Evolutionary conservation across 768 basidiomycete species (phyloP).

Genomic region (Russula sp.): DNA sequence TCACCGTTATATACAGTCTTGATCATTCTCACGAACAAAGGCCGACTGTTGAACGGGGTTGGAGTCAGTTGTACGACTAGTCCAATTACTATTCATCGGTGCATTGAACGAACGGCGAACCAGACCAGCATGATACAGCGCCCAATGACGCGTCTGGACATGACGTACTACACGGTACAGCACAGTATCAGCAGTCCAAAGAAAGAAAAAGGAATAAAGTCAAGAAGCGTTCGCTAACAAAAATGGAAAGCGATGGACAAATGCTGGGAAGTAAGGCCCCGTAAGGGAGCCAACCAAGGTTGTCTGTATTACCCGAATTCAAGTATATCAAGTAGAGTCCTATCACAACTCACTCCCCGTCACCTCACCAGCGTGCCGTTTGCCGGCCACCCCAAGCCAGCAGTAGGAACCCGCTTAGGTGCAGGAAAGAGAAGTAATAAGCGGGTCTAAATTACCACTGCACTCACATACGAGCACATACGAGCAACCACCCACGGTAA

Average conservation of each 20-base stretch:
- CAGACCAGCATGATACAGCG: too few relatives aligned
- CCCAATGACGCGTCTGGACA: constrained; percentile 1
- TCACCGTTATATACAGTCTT: too few relatives aligned
- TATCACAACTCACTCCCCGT: constrained; percentile 3
- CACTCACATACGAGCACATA: background rate
- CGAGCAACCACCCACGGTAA: background rate
- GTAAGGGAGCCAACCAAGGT: background rate
- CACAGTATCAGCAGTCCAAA: background rate
- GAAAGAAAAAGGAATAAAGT: background rate
- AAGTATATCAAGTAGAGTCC: constrained; percentile 1
- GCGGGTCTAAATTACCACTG: background rate
- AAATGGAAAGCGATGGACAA: background rate
- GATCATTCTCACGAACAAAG: too few relatives aligned
- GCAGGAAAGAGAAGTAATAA: background rate
- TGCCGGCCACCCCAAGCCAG: background rate
- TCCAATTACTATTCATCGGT: background rate
- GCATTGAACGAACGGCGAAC: background rate
- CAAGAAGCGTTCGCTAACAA: background rate
- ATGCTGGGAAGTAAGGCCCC: background rate
- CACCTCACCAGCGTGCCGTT: constrained; percentile 1
- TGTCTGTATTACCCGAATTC: background rate
- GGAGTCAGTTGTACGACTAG: too few relatives aligned
- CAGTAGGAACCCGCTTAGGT: background rate
- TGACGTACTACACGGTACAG: background rate
- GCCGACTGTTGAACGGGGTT: too few relatives aligned